Evolutionary conservation across 495 filamentous ascomycete genomes (phyloP).

Genomic region (Penicillium arizonense): DNA sequence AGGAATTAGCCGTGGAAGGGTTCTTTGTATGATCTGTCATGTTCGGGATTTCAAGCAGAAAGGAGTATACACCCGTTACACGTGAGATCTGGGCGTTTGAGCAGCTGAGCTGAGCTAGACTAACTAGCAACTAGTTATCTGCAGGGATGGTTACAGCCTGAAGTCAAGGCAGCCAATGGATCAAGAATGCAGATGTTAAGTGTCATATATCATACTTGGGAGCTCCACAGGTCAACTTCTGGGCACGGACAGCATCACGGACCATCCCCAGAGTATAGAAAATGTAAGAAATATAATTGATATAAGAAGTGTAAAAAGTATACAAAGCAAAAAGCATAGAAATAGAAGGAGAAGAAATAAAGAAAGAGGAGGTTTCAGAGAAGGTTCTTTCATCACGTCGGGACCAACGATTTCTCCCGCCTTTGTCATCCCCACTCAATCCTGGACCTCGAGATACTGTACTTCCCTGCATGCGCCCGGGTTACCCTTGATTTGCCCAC

Average conservation of each 20-base stretch:
- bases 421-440: slow-evolving; percentile 8
- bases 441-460: slow-evolving; percentile 1
- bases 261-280: slow-evolving; percentile 16
- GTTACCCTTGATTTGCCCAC: not conserved
- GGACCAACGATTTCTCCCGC: not conserved
- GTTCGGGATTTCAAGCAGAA: no score
- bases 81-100: no score
- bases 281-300: not conserved
- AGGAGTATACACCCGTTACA: no score
- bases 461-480: not conserved
- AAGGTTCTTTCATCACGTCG: not conserved
- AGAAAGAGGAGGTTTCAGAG: not conserved
- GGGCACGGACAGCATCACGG: slow-evolving; percentile 34
- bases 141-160: not conserved
- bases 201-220: not conserved
- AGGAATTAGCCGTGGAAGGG: no score
- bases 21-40: no score
- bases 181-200: no score
- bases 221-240: slow-evolving; percentile 1
- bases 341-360: no score
- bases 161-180: not conserved
- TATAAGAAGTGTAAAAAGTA: no score
- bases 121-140: no score
- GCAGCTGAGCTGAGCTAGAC: no score
- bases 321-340: no score